Evolutionary conservation across 495 filamentous ascomycete species (phyloP).

Genomic region (Paragyromitra xinjiangensis): DNA sequence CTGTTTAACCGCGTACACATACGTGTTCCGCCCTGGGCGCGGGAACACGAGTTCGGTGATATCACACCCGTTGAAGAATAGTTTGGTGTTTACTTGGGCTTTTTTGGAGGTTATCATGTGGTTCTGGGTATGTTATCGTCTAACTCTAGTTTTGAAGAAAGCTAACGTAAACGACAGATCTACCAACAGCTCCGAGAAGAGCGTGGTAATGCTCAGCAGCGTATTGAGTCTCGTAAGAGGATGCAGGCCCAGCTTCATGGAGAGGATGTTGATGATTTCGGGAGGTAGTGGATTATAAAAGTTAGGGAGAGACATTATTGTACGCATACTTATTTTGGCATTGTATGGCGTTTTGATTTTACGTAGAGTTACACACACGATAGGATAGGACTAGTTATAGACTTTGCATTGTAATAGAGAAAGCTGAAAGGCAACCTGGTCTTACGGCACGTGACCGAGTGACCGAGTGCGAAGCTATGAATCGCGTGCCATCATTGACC

Average conservation of each 20-base stretch:
- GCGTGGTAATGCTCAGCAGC: conserved; percentile 37
- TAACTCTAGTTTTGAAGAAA: neutral
- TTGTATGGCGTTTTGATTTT: conserved; percentile 34
- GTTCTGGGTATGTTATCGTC: conserved; percentile 52
- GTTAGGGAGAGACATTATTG: neutral
- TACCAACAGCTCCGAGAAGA: conserved; percentile 55
- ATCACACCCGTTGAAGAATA: conserved; percentile 50
- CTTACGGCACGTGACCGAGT: conserved; percentile 39
- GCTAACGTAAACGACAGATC: conserved; percentile 33
- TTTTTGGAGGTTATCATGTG: conserved; percentile 53
- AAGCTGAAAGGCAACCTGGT: neutral
- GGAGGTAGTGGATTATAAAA: conserved; percentile 20
- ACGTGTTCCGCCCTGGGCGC: conserved; percentile 51
- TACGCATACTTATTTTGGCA: conserved; percentile 22
- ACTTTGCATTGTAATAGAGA: neutral
- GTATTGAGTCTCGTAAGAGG: conserved; percentile 45
- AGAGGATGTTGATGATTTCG: conserved; percentile 41
- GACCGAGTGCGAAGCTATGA: conserved; percentile 38
- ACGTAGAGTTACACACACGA: neutral
- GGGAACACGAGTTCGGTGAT: conserved; percentile 13
- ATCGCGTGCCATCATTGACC: neutral
- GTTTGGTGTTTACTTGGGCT: conserved; percentile 53
- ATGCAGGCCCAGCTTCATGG: conserved; percentile 42
- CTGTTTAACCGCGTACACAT: conserved; percentile 45
- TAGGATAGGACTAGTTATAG: conserved; percentile 18